A percentile compares a stretch with the other conserved stretches of the same genome.
Evolutionary conservation across 352 stramenopile genomes (phyloP).

Genomic region (Blastocystis sp.): DNA sequence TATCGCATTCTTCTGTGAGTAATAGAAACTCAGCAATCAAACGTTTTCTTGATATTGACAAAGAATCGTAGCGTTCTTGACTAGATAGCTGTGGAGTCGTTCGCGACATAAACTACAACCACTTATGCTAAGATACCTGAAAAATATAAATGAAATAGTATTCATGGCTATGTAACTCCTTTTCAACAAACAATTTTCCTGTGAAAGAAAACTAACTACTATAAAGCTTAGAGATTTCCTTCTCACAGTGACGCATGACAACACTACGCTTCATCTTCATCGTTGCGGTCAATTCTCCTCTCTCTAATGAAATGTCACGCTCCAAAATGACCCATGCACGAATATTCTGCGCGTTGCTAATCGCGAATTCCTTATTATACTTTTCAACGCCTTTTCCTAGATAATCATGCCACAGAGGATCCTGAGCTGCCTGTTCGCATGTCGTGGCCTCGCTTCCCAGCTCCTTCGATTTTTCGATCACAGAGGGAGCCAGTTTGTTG

Average conservation of each 20-base stretch:
- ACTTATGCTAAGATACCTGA: too few relatives aligned
- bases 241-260: slow-evolving; percentile 65
- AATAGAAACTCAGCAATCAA: too few relatives aligned
- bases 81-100: too few relatives aligned
- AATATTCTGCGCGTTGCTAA: slow-evolving; percentile 67
- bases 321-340: slow-evolving; percentile 78
- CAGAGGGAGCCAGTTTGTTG: slow-evolving; percentile 71
- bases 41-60: too few relatives aligned
- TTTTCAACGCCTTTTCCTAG: slow-evolving; percentile 64
- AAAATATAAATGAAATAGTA: too few relatives aligned
- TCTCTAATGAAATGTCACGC: slow-evolving; percentile 80
- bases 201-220: not conserved
- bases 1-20: too few relatives aligned
- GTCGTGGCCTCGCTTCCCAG: slow-evolving; percentile 74
- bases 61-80: too few relatives aligned
- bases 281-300: slow-evolving; percentile 85
- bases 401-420: slow-evolving; percentile 71
- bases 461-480: slow-evolving; percentile 70
- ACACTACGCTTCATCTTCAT: slow-evolving; percentile 89
- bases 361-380: slow-evolving; percentile 63
- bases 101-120: too few relatives aligned
- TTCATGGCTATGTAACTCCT: too few relatives aligned
- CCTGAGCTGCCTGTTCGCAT: slow-evolving; percentile 69
- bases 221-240: slow-evolving; percentile 39
- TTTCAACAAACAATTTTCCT: too few relatives aligned